Conservation (phyloP, 805 yeast species). For the Grigorovia yakushimaensis region DNA sequence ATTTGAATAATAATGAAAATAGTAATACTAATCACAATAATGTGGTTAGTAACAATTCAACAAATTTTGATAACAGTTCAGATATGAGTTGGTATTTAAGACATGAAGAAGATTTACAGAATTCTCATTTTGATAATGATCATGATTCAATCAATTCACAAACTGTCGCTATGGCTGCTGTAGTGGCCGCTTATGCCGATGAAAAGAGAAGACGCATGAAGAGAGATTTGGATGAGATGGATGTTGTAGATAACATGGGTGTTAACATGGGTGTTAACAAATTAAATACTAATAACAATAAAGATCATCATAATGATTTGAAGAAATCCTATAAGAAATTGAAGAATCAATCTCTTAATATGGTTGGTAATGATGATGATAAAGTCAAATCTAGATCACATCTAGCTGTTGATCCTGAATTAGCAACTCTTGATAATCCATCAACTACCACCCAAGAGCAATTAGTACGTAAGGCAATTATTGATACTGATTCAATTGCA, state of each 20-base stretch:
- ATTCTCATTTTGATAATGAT: conserved; percentile 2
- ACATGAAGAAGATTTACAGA: conserved; percentile 12
- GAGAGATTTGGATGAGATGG: conserved; percentile 7
- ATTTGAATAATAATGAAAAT: conserved; percentile 4
- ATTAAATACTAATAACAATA: neutral
- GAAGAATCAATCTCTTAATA: conserved; percentile 7
- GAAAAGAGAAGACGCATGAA: conserved; percentile 10
- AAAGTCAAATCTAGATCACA: conserved; percentile 11
- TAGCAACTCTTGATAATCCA: conserved; percentile 39
- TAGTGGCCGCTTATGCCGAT: conserved; percentile 26
- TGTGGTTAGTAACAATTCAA: too few relatives aligned
- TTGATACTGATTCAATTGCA: conserved; percentile 58
- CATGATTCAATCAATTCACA: conserved; percentile 1
- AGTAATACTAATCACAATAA: conserved; percentile 7
- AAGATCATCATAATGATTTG: neutral
- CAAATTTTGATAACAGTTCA: conserved; percentile 3
- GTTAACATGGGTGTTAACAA: neutral
- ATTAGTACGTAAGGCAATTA: conserved; percentile 59
- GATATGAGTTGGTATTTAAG: conserved; percentile 22
- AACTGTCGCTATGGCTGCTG: conserved; percentile 26
- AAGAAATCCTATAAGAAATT: conserved; percentile 8
- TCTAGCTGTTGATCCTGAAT: conserved; percentile 47
- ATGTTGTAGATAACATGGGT: conserved; percentile 7
- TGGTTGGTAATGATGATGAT: conserved; percentile 5
- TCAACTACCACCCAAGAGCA: conserved; percentile 47